Evolutionary conservation across 495 filamentous ascomycete species (phyloP), one percentile per base, ranked within the genome.

Genomic region (Durotheca rogersii): DNA sequence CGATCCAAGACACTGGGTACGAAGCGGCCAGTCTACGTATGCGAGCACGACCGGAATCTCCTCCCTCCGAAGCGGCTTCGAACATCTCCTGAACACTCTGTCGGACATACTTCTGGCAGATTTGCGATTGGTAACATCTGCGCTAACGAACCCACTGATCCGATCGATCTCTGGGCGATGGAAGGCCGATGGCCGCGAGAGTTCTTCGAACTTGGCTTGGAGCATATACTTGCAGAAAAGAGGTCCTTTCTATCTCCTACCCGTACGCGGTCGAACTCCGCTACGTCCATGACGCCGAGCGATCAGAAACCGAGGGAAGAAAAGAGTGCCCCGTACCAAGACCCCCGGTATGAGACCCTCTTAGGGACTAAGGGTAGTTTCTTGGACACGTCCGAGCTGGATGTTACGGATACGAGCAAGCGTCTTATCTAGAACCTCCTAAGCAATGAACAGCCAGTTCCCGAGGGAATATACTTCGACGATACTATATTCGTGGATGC

Each of bases 261-360:
- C 17, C 48, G 66, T n/a, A 75, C 73, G 41, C 51, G 50, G 63
- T 73, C 65, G 34, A 61, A 66, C 41, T 63, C 66, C 53, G 46
- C 40, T 33, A 68, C 59, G 36, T 67, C 61, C 47, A 56, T 51
- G 12, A 71, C 61, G 25, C 56, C 67, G 18, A 74, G 72, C 62
- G 68, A 73, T 55, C 35, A 73, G 53, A 67, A 57, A 59, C 67
- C 64, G 39, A 63, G 69, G 30, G 47, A 70, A 69, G 55, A 74
- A 38, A 72, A 74, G 53, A 76, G 72, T 51, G 56, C 62, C 7
- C 61, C 49, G 29, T 78, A 79, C 45, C 23, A 41, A 44, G 51
- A 66, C 47, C 38, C 57, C 27, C 47, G 54, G 7, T 77, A 73
- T 44, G 29, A 45, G 10, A 56, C 33, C 3, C 21, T 69, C 7